Base-by-base conservation (phyloP, 371 early-diverging fungal species). In the Apophysomyces sp. region DNA sequence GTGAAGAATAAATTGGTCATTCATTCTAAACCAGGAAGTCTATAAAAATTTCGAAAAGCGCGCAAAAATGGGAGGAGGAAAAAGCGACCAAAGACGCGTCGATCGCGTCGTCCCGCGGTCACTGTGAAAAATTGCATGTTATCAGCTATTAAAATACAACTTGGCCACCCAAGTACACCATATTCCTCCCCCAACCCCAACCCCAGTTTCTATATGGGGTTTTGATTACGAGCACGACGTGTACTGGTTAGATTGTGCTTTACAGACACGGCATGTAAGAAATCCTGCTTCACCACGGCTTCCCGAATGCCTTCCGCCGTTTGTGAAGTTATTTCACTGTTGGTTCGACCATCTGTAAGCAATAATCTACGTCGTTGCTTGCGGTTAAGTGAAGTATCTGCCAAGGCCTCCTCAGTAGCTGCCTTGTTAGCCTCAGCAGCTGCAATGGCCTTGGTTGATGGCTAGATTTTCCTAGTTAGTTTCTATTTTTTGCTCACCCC, bases 1-100 rank as follows among this genome's bases (percentile, higher is more conserved):
- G 63, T 90, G 89, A 55, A 93, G 82, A 34, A 77, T 68, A 68
- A 90, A 89, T n/a, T 66, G 60, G 41, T 63, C 69, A 21, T 61
- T 66, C 78, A 82, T 68, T 29, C 27, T 53, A 53, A 28, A 41
- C 34, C 26, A 39, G 27, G 37, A 44, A 44, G 4, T 24, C 16
- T 13, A 26, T 7, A 57, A 41, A 58, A 58, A 41, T 21, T 13
- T 15, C 9, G 41, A 13, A n/a, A 31, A 29, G 40, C 57, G 57
- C 57, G 49, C n/a, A 44, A 44, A 44, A 44, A 7, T 21, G 49
- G 11, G 21, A n/a, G 21, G 21, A n/a, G 21, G 21, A 44, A 11
- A 21, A 44, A 21, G 18, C 13, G 18, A 6, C 18, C n/a, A 15
- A 1, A 8, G 26, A 44, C 49, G 49, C 49, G 49, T 44, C 21